phyloP scores from a whole-genome alignment of 176 grass and related monocot species.

The Zea luxurians region DNA sequence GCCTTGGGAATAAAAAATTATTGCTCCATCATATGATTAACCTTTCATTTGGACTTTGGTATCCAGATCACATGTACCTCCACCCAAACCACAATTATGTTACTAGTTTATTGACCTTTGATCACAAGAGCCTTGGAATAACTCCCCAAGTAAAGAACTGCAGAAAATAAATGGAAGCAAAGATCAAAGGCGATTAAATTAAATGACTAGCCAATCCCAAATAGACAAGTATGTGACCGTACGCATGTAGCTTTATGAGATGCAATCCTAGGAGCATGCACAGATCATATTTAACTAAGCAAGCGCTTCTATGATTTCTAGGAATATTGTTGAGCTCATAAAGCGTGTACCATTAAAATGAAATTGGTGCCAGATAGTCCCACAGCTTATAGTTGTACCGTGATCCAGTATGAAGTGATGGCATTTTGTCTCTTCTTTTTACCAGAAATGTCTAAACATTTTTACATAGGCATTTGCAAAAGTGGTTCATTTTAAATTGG shows the following conservation, averaged over 20 bases:
- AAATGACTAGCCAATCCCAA: slow-evolving; percentile 44
- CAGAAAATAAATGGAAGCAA: slow-evolving; percentile 3
- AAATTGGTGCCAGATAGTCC: slow-evolving; percentile 9
- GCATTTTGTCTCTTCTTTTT: background rate
- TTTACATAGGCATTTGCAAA: slow-evolving; percentile 18
- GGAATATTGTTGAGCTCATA: slow-evolving; percentile 42
- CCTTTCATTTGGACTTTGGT: slow-evolving; percentile 42
- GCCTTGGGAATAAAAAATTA: slow-evolving; percentile 43
- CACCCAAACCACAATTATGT: slow-evolving; percentile 42
- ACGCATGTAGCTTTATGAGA: slow-evolving; percentile 48
- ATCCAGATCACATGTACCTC: slow-evolving; percentile 48
- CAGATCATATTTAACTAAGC: slow-evolving; percentile 36
- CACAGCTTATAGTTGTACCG: slow-evolving; percentile 11
- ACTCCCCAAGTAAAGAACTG: background rate
- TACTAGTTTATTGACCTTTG: slow-evolving; percentile 29
- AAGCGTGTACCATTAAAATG: slow-evolving; percentile 26
- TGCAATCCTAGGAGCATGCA: slow-evolving; percentile 46
- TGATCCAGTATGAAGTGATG: background rate
- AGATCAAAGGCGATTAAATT: slow-evolving; percentile 34
- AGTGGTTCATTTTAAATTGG: background rate
- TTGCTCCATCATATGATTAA: slow-evolving; percentile 16
- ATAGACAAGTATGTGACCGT: slow-evolving; percentile 38
- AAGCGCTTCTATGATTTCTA: slow-evolving; percentile 35
- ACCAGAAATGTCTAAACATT: background rate
- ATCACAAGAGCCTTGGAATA: slow-evolving; percentile 21